Base-by-base conservation (phyloP, 805 yeast species). In the Schwanniomyces yamadae region DNA sequence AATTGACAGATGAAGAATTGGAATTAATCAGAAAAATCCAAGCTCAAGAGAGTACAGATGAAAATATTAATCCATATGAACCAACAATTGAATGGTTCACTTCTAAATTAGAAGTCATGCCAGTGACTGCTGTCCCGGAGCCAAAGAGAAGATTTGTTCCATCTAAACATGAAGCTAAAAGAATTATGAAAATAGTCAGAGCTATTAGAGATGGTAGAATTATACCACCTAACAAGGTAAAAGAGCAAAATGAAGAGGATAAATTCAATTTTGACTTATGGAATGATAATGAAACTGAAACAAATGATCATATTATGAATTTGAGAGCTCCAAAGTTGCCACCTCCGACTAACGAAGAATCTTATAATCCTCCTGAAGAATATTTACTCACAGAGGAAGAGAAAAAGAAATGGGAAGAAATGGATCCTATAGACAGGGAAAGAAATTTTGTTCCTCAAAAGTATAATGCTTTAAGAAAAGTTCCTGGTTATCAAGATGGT, bases 91-190 rank as follows among this genome's bases (percentile, higher is more conserved):
- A 93, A 63, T 93, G 97, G 96, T 93, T 93, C 62, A 85, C 96
- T 2, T 76, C 84, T 45, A 74, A 87, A 53, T 71, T 77, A 24
- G 96, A 89, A 66, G 66, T 79, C 14, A 90, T 86, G 95, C 99
- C 99, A 4, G 72, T 93, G 41, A 78, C 88, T 18, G 96, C 96
- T 1, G 82, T 79, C 11, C 98, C 97, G 8, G 99, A 93, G 68
- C 99, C 99, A 38, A 93, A 93, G 68, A 78, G 98, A 59, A 78
- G 99, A 59, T 93, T 93, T 53, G 85, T 88, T 42, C 99, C 98
- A 16, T 91, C 98, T 9, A 89, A 89, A 59, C 91, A 89, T 59
- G 99, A 93, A 70, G 97, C 97, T 23, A 87, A 88, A 68, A 75
- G 95, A 60, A 81, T 93, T 33, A 90, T 91, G 97, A 93, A 93